Evolutionary conservation across 2,329 filamentous ascomycete genomes (phyloP).

Genomic region (Colletotrichum ledebouriae): DNA sequence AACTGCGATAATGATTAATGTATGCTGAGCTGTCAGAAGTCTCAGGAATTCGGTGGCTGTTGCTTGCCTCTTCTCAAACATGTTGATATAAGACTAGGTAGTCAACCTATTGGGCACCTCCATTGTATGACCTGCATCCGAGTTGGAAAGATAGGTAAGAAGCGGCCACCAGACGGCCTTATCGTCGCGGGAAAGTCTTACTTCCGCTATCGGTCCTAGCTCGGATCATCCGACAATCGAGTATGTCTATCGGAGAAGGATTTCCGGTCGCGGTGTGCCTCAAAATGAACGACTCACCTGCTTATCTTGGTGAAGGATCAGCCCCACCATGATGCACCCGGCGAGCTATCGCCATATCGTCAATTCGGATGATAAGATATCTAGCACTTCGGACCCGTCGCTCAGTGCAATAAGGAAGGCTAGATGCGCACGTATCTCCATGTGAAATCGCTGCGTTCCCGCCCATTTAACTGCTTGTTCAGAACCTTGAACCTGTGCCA

Average conservation of each 20-base stretch:
- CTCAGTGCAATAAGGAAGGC: no score
- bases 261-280: neutral
- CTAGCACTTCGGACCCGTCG: no score
- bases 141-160: neutral
- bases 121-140: no score
- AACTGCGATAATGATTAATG: neutral
- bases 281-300: neutral
- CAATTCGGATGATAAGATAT: neutral
- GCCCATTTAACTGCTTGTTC: no score
- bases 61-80: no score
- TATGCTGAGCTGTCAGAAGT: no score
- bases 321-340: constrained; percentile 7
- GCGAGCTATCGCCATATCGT: constrained; percentile 1
- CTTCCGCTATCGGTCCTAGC: neutral
- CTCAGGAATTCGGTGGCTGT: no score
- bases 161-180: neutral
- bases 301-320: constrained; percentile 23
- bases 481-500: no score
- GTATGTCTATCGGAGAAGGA: neutral
- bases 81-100: no score
- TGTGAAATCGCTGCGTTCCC: no score
- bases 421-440: no score
- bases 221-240: neutral
- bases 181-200: neutral
- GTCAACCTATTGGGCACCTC: no score